Evolutionary conservation across 371 early-diverging fungal species (phyloP).

Genomic region (Syncephalastrum racemosum): DNA sequence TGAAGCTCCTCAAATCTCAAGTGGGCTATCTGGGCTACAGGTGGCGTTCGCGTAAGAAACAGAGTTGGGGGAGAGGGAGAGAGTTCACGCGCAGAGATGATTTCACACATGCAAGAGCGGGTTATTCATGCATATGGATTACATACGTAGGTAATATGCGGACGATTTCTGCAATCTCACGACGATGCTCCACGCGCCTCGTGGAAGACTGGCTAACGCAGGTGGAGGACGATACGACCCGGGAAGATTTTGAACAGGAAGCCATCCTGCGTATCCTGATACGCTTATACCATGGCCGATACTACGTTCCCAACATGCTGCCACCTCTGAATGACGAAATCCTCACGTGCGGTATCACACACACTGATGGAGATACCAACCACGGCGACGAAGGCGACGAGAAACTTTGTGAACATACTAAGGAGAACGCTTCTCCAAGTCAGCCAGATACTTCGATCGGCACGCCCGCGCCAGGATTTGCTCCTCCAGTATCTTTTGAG

Average conservation of each 20-base stretch:
- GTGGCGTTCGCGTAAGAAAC: slow-evolving; percentile 70
- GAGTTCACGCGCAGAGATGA: background rate
- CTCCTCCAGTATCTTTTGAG: background rate
- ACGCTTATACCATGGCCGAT: slow-evolving; percentile 60
- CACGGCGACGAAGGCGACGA: slow-evolving; percentile 14
- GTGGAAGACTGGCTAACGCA: slow-evolving; percentile 73
- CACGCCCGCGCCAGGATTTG: background rate
- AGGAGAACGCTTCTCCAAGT: no score
- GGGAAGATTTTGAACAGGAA: slow-evolving; percentile 73
- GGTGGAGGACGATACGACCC: slow-evolving; percentile 62
- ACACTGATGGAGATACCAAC: slow-evolving; percentile 14
- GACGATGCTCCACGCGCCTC: slow-evolving; percentile 61
- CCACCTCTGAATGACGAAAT: slow-evolving; percentile 9
- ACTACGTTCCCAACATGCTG: slow-evolving; percentile 48
- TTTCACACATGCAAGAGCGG: background rate
- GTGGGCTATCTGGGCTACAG: slow-evolving; percentile 78
- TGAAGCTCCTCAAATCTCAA: slow-evolving; percentile 79
- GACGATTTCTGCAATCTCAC: slow-evolving; percentile 74
- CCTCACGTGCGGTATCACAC: no score
- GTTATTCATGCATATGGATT: no score
- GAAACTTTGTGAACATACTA: no score
- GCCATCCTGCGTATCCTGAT: slow-evolving; percentile 61
- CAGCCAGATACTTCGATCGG: background rate
- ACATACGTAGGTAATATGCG: slow-evolving; percentile 60
- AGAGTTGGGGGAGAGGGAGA: no score